These are phyloP conservation scores for Ogataea degrootiae DNA, from an alignment of 805 yeast species.

Conservation along the genomic window DNA sequence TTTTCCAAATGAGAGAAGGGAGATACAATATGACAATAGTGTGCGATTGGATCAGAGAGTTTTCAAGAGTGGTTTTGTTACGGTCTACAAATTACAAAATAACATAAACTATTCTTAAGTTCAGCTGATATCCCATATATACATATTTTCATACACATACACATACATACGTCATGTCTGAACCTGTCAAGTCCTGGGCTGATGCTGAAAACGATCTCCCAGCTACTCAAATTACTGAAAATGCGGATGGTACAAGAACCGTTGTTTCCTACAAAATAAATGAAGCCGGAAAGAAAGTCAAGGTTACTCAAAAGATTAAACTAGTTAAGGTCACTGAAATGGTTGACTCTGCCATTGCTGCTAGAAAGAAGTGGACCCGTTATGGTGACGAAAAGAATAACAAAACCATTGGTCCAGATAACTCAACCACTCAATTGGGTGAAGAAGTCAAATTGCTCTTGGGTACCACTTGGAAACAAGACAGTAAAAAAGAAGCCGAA, in stretches of 20 bases:
- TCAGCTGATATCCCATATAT: neutral
- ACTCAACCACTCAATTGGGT: slow-evolving; percentile 82
- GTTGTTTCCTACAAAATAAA: slow-evolving; percentile 72
- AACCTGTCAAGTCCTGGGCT: slow-evolving; percentile 48
- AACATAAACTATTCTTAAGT: too few species aligned
- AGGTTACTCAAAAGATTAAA: slow-evolving; percentile 79
- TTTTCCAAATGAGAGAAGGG: too few species aligned
- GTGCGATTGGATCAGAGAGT: too few species aligned
- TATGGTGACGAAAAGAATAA: slow-evolving; percentile 74
- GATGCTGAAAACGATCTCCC: slow-evolving; percentile 66
- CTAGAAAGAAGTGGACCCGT: slow-evolving; percentile 80
- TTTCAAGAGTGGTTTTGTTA: too few species aligned
- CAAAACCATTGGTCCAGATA: slow-evolving; percentile 80
- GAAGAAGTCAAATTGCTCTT: slow-evolving; percentile 76
- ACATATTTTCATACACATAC: neutral
- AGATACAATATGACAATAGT: too few species aligned
- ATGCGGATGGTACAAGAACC: slow-evolving; percentile 87
- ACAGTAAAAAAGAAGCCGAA: slow-evolving; percentile 66
- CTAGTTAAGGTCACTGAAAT: slow-evolving; percentile 72
- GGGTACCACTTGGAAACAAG: slow-evolving; percentile 72
- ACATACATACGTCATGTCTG: slow-evolving; percentile 7
- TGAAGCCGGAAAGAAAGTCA: slow-evolving; percentile 77
- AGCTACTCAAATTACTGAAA: slow-evolving; percentile 68
- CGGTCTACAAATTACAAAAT: too few species aligned
- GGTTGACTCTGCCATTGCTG: slow-evolving; percentile 84